These are phyloP conservation scores for Neofusicoccum kwambonambiense DNA, from an alignment of 2,329 filamentous ascomycete species.

Conservation along the genomic window DNA sequence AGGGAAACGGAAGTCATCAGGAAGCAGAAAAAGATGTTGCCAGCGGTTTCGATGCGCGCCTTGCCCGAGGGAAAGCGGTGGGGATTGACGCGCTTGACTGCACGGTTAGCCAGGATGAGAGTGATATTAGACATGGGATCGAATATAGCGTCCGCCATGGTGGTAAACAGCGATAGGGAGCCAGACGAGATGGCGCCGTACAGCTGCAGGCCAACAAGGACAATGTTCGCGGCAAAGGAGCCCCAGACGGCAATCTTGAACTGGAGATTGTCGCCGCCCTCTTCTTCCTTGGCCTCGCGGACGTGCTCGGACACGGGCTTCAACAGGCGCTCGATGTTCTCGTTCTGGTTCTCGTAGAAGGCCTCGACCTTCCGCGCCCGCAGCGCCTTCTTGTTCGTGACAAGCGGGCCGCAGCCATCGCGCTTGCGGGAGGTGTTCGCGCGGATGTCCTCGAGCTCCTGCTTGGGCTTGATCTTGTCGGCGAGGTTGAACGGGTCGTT, in stretches of 20 bases:
- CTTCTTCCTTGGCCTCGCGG: conserved; percentile 75
- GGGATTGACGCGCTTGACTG: conserved; percentile 82
- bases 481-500: conserved; percentile 82
- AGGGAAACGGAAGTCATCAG: conserved; percentile 91
- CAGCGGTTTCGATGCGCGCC: conserved; percentile 89
- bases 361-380: conserved; percentile 62
- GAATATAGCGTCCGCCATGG: conserved; percentile 93
- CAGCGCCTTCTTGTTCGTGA: conserved; percentile 42
- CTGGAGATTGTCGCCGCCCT: conserved; percentile 76
- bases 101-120: conserved; percentile 81
- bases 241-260: conserved; percentile 67
- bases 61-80: conserved; percentile 88
- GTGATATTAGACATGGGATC: conserved; percentile 88
- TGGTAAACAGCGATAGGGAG: conserved; percentile 95
- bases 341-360: conserved; percentile 91
- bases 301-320: conserved; percentile 92
- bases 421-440: conserved; percentile 80
- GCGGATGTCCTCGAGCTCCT: conserved; percentile 73
- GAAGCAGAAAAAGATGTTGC: conserved; percentile 95
- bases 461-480: conserved; percentile 71
- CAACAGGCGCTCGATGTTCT: conserved; percentile 85
- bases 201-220: conserved; percentile 77
- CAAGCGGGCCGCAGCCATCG: conserved; percentile 49
- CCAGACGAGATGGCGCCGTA: conserved; percentile 84
- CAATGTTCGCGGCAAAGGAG: conserved; percentile 74